Percentiles rank a stretch among this genome's conserved stretches.
These are phyloP conservation scores for Rachicladosporium sp. DNA, from an alignment of 2,329 filamentous ascomycete genomes.

Conservation along the genomic window DNA sequence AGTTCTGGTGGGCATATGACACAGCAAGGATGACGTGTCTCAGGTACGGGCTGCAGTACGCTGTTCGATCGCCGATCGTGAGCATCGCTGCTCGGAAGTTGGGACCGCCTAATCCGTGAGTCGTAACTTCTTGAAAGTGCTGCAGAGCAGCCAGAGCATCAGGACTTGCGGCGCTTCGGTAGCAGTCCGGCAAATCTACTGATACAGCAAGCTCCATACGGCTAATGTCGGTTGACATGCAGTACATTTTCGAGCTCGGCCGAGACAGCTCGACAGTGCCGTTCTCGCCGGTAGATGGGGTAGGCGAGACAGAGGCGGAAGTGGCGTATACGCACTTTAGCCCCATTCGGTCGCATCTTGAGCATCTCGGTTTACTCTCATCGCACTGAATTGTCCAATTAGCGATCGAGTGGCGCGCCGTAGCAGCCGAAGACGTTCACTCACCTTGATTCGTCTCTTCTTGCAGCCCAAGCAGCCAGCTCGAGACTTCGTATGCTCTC, in stretches of 20 bases:
- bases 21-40: constrained; percentile 15
- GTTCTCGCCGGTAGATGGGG: neutral
- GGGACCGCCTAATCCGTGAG: constrained; percentile 7
- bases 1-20: constrained; percentile 7
- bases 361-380: constrained; percentile 7
- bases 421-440: neutral
- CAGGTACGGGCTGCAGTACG: constrained; percentile 11
- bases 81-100: constrained; percentile 8
- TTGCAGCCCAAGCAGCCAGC: constrained; percentile 9
- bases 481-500: constrained; percentile 7
- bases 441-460: constrained; percentile 8
- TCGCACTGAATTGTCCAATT: constrained; percentile 5
- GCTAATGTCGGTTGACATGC: constrained; percentile 7
- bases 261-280: neutral
- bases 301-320: neutral
- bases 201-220: constrained; percentile 5
- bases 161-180: neutral
- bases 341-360: constrained; percentile 5
- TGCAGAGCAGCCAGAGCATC: constrained; percentile 7
- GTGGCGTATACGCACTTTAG: constrained; percentile 6
- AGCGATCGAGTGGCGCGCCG: neutral
- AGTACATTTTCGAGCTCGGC: constrained; percentile 3
- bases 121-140: constrained; percentile 11
- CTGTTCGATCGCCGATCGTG: constrained; percentile 5
- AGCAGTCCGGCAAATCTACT: neutral